Evolutionary conservation across 306 rosid genomes (phyloP), one percentile per base, ranked within the genome.

Genomic region (Cajanus cajan): DNA sequence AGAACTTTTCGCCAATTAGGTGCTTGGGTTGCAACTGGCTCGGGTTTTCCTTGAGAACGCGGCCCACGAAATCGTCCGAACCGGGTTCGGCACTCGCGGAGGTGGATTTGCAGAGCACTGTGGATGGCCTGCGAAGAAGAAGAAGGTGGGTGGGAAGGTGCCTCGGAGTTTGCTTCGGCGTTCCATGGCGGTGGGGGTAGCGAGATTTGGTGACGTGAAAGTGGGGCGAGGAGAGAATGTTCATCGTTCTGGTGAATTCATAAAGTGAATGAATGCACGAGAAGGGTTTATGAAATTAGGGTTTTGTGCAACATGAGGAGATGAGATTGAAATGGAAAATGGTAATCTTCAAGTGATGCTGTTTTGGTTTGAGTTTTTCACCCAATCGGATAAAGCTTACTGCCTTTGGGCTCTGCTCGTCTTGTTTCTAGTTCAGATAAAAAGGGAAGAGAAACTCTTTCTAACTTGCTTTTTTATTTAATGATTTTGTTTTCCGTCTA

Each of bases 1-100:
- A 91, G 13, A 92, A 82, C 82, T 90, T 90, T 28, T 90, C 87
- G 34, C 97, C 98, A 61, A 90, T 68, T 25, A 90, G 82, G 82
- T 75, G 90, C 92, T 89, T 90, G 68, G 94, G 90, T 83, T 93
- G 98, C 66, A 95, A 84, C 87, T 95, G 98, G 90, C 91, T 91
- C 19, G 98, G 99, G 54, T 93, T 95, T 65, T 95, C 94, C 91
- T 89, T 90, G 87, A 95, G 85, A 73, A 95, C 87, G 85, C 90
- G 83, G 82, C 88, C 83, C 74, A 93, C 86, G 79, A 91, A 95
- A 90, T 95, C 98, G 6, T 89, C 90, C 36, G 73, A 74, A 25
- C 18, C 44, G 68, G 91, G 34, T 80, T 44, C 80, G 73, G 77
- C 73, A 43, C 64, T 48, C 15, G 66, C 4, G 11, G 89, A 79